Base-by-base conservation (phyloP, 2,329 filamentous ascomycete genomes). In the Fusarium sp. region DNA sequence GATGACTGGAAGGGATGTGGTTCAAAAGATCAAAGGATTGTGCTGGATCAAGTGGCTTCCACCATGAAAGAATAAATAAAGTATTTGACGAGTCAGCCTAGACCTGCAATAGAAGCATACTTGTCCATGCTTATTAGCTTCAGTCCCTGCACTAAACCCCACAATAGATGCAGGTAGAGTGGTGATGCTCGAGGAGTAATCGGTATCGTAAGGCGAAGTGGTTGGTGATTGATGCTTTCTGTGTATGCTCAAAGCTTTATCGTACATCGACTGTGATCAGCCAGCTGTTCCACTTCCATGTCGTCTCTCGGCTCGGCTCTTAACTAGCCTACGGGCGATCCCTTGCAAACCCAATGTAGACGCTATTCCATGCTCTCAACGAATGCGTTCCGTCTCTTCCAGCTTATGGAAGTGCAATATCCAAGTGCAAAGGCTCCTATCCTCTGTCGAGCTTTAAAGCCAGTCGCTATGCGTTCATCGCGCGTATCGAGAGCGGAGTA, bases 401-500 rank as follows among this genome's bases (percentile, higher is more conserved):
- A 8, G 11, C n/a, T 40, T 24, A 9, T 42, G 21, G 33, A 33
- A 14, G 8, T 6, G 7, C n/a, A 31, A n/a, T 19, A 38, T 24
- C 13, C 15, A 38, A 19, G 31, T 21, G 10, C 26, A 22, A 39
- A n/a, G 9, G 31, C 31, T 46, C 36, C 9, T 11, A 14, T 24
- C 21, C 28, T 13, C 9, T 31, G 5, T 13, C 28, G 10, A 28
- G 26, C 26, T 28, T 9, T 5, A 15, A 22, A 15, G 13, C 11
- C 19, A 22, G 21, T 42, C 6, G 21, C 19, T 34, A 43, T 19
- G 39, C 15, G 13, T 38, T 24, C 8, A 17, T 44, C 39, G 8
- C 9, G 26, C 15, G 28, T 15, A 15, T 22, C 40, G 15, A 8
- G 55, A 67, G 64, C n/a, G 24, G 59, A 61, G 63, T 40, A 43